phyloP scores from a whole-genome alignment of 2,329 filamentous ascomycete genomes.

The Aspergillus fumigatiaffinis region DNA sequence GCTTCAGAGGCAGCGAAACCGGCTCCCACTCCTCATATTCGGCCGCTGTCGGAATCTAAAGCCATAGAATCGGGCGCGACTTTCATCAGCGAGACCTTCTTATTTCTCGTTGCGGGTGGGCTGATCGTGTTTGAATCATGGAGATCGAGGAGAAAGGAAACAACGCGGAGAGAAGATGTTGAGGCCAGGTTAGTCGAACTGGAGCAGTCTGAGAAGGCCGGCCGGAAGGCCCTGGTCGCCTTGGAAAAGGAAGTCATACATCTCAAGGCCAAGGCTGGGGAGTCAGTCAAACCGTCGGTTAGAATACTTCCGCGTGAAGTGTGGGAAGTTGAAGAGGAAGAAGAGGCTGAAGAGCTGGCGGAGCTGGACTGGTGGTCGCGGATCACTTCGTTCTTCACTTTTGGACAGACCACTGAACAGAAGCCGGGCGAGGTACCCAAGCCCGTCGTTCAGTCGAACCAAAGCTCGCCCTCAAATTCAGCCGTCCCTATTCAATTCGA shows the following conservation, averaged over 20 bases:
- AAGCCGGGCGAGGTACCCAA: slow-evolving; percentile 1
- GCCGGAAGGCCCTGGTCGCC: slow-evolving; percentile 38
- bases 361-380: slow-evolving; percentile 31
- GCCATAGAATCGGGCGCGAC: slow-evolving; percentile 67
- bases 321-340: slow-evolving; percentile 32
- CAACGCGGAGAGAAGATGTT: slow-evolving; percentile 56
- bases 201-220: slow-evolving; percentile 47
- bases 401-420: slow-evolving; percentile 15
- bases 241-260: slow-evolving; percentile 46
- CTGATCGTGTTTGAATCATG: slow-evolving; percentile 61
- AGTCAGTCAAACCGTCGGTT: slow-evolving; percentile 22
- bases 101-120: slow-evolving; percentile 61
- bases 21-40: slow-evolving; percentile 51
- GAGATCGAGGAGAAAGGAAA: slow-evolving; percentile 59
- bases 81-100: slow-evolving; percentile 64
- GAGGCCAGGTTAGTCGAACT: slow-evolving; percentile 56
- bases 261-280: slow-evolving; percentile 36
- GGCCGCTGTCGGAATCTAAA: slow-evolving; percentile 63
- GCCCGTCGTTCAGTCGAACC: slow-evolving; percentile 5
- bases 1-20: slow-evolving; percentile 46
- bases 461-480: background rate
- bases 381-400: slow-evolving; percentile 31
- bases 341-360: slow-evolving; percentile 23
- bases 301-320: slow-evolving; percentile 40
- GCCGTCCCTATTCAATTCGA: background rate